phyloP scores from a whole-genome alignment of 2,329 filamentous ascomycete species.

The Pseudocercospora fuligena region DNA sequence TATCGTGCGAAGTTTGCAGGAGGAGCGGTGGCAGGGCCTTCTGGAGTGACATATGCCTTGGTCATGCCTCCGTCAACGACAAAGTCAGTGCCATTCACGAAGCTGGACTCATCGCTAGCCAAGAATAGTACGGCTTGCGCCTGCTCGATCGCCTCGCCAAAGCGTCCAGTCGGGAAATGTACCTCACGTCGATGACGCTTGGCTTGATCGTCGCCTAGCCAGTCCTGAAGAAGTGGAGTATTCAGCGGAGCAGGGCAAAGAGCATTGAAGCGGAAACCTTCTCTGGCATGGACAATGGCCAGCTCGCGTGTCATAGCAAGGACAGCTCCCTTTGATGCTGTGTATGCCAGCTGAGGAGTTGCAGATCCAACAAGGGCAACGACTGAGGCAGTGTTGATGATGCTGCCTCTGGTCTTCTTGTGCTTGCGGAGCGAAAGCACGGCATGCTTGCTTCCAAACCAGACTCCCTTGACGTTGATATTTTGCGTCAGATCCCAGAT shows the following conservation, averaged over 20 bases:
- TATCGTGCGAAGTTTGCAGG: constrained; percentile 47
- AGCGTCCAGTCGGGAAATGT: constrained; percentile 85
- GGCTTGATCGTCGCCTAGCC: constrained; percentile 82
- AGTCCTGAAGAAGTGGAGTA: constrained; percentile 89
- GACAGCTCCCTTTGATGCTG: constrained; percentile 90
- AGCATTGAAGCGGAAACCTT: constrained; percentile 88
- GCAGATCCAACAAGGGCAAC: constrained; percentile 86
- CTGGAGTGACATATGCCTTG: constrained; percentile 77
- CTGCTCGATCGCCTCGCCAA: constrained; percentile 93
- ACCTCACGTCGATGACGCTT: constrained; percentile 85
- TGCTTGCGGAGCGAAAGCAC: constrained; percentile 79
- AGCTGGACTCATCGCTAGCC: constrained; percentile 85
- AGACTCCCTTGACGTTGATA: constrained; percentile 98
- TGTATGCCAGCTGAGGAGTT: constrained; percentile 90
- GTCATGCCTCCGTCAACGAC: constrained; percentile 96
- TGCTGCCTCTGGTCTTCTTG: constrained; percentile 76
- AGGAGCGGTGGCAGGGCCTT: constrained; percentile 60
- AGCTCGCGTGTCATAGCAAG: constrained; percentile 87
- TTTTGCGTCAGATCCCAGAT: constrained; percentile 94
- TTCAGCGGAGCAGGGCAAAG: constrained; percentile 91
- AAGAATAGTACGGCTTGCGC: constrained; percentile 87
- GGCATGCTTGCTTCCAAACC: constrained; percentile 93
- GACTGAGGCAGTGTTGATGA: constrained; percentile 92
- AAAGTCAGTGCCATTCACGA: constrained; percentile 90
- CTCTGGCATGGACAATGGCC: constrained; percentile 87